These are phyloP conservation scores for Cantharellus cinnabarinus DNA, from an alignment of 768 basidiomycete genomes.

Conservation along the genomic window DNA sequence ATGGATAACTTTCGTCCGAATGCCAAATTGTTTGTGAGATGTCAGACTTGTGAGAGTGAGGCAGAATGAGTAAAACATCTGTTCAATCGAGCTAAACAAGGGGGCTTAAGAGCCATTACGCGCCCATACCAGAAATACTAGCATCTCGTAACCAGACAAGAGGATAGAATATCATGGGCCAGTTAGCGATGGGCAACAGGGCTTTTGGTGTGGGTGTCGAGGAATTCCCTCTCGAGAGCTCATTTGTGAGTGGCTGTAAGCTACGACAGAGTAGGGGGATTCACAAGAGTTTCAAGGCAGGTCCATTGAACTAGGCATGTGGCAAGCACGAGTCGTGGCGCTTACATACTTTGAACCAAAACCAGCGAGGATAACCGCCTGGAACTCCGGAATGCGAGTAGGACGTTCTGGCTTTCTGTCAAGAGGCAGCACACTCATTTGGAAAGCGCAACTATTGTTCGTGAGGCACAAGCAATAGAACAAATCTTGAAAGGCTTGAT, in stretches of 20 bases:
- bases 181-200: conserved; percentile 70
- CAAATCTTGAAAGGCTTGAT: too few species aligned
- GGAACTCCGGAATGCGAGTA: conserved; percentile 36
- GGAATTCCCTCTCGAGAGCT: conserved; percentile 38
- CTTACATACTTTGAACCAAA: conserved; percentile 65
- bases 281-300: conserved; percentile 10
- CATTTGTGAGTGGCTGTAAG: conserved; percentile 49
- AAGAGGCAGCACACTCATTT: background rate
- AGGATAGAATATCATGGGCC: conserved; percentile 65
- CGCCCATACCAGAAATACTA: conserved; percentile 49
- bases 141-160: conserved; percentile 76
- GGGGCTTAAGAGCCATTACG: background rate
- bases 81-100: background rate
- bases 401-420: background rate
- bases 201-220: conserved; percentile 57
- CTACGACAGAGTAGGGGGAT: conserved; percentile 23
- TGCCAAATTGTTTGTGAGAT: conserved; percentile 64
- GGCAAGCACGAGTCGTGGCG: conserved; percentile 6
- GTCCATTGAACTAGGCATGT: conserved; percentile 9
- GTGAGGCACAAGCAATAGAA: too few species aligned
- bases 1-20: conserved; percentile 43
- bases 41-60: conserved; percentile 46
- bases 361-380: conserved; percentile 73
- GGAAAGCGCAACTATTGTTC: too few species aligned
- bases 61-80: conserved; percentile 83